Evolutionary conservation across 352 stramenopile genomes (phyloP), one percentile per base, ranked within the genome.

Genomic region (Phytophthora pini): DNA sequence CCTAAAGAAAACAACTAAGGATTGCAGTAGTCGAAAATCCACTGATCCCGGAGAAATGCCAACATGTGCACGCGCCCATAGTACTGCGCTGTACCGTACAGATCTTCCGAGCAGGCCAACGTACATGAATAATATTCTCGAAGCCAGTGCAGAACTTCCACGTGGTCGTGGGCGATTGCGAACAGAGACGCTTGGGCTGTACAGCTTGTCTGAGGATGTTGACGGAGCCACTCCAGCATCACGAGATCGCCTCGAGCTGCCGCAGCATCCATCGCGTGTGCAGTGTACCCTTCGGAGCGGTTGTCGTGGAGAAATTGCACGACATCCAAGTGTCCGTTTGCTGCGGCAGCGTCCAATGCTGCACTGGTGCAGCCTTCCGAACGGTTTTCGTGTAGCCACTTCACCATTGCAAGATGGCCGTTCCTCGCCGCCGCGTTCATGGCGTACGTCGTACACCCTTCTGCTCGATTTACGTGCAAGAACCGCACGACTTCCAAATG

Each of bases 401-500:
- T 48, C 31, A 89, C 68, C n/a, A 80, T 65, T 4, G 67, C n/a
- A 5, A 90, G 65, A 49, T 89, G 74, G 1, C 80, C 80, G 15
- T 79, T 85, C 22, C 66, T 80, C 15, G 82, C 82, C 4, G 82
- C 79, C 7, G 75, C 43, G 22, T 84, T 72, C 68, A 90, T 84
- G 2, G 82, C 79, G 31, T 55, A 46, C 27, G 43, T n/a, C 0
- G 65, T 72, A 24, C 65, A 68, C 5, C 59, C 64, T 68, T 74
- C 60, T 31, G 20, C 41, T 39, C 70, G 65, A 56, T 66, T 61
- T 3, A 9, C 46, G 13, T 77, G 65, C 17, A 77, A 61, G 36
- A 72, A 74, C 31, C 61, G 52, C 3, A 74, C 20, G 26, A 77
- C 27, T 20, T 61, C 40, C 32, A 74, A 29, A 29, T 74, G 56